Base-by-base conservation (phyloP, 495 filamentous ascomycete genomes). In the Penicillium cosmopolitanum region DNA sequence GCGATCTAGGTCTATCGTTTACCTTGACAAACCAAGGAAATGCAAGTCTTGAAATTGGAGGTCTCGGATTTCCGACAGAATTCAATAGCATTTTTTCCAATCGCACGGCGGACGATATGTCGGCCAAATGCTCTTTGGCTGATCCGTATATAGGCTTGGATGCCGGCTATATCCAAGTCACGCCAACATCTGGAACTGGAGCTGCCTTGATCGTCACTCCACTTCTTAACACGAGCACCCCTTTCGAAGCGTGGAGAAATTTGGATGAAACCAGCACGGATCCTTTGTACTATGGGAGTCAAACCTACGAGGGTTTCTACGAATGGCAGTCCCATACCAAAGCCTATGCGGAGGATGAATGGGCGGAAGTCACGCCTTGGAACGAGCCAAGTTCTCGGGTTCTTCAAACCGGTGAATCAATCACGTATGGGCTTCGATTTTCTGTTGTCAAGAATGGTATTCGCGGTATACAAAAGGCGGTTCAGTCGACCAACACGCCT, bases 1-100 rank as follows among this genome's bases (percentile, higher is more conserved):
- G 79, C 5, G 81, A 84, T 52, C 63, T 84, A 5, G 76, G 61
- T 5, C 59, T 84, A 40, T 68, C 69, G 50, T 79, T 82, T 62
- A 82, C 74, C 4, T 50, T 84, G n/a, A 68, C 58, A 18, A 85
- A 85, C 63, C 56, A 62, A 7, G 73, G 57, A 15, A 57, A 55
- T 1, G 54, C 66, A 1, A 47, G 68, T 3, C 51, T 84, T 2
- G 81, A 85, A 46, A 62, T 85, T 13, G 82, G 82, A 10, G 76
- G 77, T 51, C 66, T 85, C 2, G 82, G 82, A 0, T 77, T 84
- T 51, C 81, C 82, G 0, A 72, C 79, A 46, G 79, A 81, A 63
- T 81, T 82, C 71, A 84, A 84, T 65, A 85, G 77, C 63, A 82
- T 84, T 56, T 85, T 85, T 62, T 81, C 75, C n/a, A 74, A 73